phyloP scores from a whole-genome alignment of 495 filamentous ascomycete genomes.

The Lentithecium fluviatile region DNA sequence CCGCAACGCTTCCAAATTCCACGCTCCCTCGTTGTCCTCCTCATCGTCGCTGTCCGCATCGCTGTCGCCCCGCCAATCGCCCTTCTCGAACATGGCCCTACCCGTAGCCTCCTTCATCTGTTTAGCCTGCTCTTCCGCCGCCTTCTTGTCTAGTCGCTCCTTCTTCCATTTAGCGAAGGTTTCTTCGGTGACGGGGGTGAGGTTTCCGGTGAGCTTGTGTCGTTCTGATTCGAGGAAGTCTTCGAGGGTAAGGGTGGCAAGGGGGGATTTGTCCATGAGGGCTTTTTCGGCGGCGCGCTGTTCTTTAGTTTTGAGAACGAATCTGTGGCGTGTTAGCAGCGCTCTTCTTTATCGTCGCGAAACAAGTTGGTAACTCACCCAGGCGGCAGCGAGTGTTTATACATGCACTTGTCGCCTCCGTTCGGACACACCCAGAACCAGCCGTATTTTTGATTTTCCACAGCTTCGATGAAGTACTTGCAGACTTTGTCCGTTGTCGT shows the following conservation, averaged over 20 bases:
- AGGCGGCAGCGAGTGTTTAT: constrained; percentile 89
- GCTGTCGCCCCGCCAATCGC: constrained; percentile 77
- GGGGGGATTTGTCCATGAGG: constrained; percentile 91
- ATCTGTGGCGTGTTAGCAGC: constrained; percentile 51
- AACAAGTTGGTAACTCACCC: constrained; percentile 55
- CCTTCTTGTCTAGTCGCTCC: constrained; percentile 90
- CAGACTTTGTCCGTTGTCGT: constrained; percentile 98
- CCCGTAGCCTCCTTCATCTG: constrained; percentile 94
- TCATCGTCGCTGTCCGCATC: constrained; percentile 56
- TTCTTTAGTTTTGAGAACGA: constrained; percentile 96
- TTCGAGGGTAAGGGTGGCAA: constrained; percentile 92
- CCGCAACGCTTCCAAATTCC: constrained; percentile 72
- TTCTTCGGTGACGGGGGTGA: constrained; percentile 92
- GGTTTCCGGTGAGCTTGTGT: constrained; percentile 83
- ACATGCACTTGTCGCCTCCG: constrained; percentile 97
- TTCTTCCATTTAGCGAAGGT: constrained; percentile 95
- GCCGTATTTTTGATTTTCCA: constrained; percentile 97
- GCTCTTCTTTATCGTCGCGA: background rate
- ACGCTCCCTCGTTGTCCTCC: constrained; percentile 58
- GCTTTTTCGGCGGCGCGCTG: constrained; percentile 96
- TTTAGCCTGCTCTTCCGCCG: constrained; percentile 81
- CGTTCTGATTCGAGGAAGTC: constrained; percentile 95
- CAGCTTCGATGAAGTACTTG: constrained; percentile 97
- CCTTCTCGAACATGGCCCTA: constrained; percentile 90
- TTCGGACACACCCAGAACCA: constrained; percentile 99